These are phyloP conservation scores for Podaxis rugospora DNA, from an alignment of 768 basidiomycete species.

Conservation along the genomic window DNA sequence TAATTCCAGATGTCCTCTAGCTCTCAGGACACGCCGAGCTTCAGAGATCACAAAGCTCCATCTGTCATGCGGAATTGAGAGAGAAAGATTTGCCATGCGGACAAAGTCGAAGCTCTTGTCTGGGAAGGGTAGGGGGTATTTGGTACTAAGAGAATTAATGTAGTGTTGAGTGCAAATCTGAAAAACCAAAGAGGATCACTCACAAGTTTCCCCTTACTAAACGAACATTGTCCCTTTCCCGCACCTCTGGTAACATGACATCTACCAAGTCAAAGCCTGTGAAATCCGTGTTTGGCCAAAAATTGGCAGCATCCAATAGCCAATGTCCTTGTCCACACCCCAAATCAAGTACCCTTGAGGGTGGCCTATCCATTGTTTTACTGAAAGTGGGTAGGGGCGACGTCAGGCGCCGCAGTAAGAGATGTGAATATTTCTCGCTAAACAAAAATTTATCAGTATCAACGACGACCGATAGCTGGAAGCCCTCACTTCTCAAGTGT, in stretches of 20 bases:
- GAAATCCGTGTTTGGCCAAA: constrained; percentile 59
- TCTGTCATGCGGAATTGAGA: constrained; percentile 53
- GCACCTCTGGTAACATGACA: constrained; percentile 34
- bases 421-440: constrained; percentile 60
- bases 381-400: constrained; percentile 59
- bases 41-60: constrained; percentile 63
- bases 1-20: constrained; percentile 64
- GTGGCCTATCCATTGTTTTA: constrained; percentile 41
- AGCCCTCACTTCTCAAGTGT: constrained; percentile 53
- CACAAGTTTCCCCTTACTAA: constrained; percentile 69
- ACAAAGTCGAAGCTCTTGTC: constrained; percentile 66
- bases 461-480: not conserved
- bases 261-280: constrained; percentile 66
- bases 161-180: not conserved
- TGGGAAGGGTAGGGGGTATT: constrained; percentile 55
- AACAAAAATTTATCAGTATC: constrained; percentile 11
- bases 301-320: constrained; percentile 54
- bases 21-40: constrained; percentile 55
- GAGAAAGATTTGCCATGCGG: constrained; percentile 63
- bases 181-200: constrained; percentile 22
- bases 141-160: constrained; percentile 34
- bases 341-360: constrained; percentile 60
- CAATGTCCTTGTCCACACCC: constrained; percentile 75
- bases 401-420: constrained; percentile 53
- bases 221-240: constrained; percentile 35